Evolutionary conservation across 1,284 basidiomycete species (phyloP), one percentile per base, ranked within the genome.

Genomic region (Chondrostereum purpureum): DNA sequence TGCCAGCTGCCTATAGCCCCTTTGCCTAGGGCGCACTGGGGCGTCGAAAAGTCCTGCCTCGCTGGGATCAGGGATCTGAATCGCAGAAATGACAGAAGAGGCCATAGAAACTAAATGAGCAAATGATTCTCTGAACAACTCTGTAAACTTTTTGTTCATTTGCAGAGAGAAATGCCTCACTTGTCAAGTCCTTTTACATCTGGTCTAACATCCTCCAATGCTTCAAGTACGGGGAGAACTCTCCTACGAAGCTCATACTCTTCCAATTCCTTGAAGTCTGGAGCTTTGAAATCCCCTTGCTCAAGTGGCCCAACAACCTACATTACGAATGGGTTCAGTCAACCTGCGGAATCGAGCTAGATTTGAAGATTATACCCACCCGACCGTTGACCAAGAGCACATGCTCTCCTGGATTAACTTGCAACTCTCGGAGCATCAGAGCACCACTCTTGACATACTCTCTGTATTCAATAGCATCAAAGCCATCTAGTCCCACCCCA

Each of bases 351-450:
- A 21, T 17, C 5, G 18, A 14, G 21, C 37, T 23, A 8, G 8
- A 6, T 4, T 5, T 44, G 14, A 23, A 23, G 47, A 42, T 20
- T 0, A 35, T 22, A 16, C 59, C 76, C 58, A 92, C 90, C 23
- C 92, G 72, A 31, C 92, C 92, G 54, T 95, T 95, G 42, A 89
- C 67, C 31, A 93, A 54, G 16, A 96, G 47, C 1, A 73, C 84
- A 13, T 71, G 69, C 46, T 81, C 63, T 0, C 83, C 81, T 1
- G 76, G 72, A 10, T 62, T 53, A 27, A 93, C 54, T 1, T 73
- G 73, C 1, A 92, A 55, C 37, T 74, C 71, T 17, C 72, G 65
- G 3, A 66, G 64, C 18, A 85, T 53, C 21, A 77, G 56, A 27
- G 66, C 65, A 48, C 72, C 68, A 0, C 68, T 58, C 36, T 59